Base-by-base conservation (phyloP, 805 yeast species). In the Spathaspora hagerdaliae region DNA sequence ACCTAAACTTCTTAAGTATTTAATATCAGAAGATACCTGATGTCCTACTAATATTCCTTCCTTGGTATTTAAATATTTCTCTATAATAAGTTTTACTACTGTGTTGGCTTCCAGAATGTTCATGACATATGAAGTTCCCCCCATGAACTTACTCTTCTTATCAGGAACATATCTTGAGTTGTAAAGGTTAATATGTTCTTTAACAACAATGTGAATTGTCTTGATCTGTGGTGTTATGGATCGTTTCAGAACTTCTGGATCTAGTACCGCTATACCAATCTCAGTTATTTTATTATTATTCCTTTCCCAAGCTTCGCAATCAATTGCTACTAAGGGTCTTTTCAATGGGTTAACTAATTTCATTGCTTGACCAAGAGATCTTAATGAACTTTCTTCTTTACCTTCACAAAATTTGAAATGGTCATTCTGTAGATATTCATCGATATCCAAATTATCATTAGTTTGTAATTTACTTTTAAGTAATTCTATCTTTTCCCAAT, bases 81-180 rank as follows among this genome's bases (percentile, higher is more conserved):
- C 61, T 2, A 81, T 53, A 24, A 81, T 50, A 3, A 59, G 46
- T 38, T 77, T 75, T 5, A 81, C 52, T 31, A 78, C 64, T 2
- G 51, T 49, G 3, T 57, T 61, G 7, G 78, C 67, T 19, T 74
- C 69, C 1, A 48, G 43, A 34, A 68, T 39, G 4, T 65, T 44
- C 57, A 82, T 50, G 6, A 74, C 62, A 8, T 71, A 56, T 24
- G 84, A 75, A 12, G 60, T 63, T 0, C 86, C 87, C 36, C 77
- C 73, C 37, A 78, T 56, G 52, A 73, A 81, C 33, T 72, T 67
- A 14, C 69, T 66, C 56, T 77, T 75, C 52, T 79, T 73, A 53
- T 83, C 81, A 3, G 78, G 71, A 2, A 84, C 84, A 57, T 56
- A 83, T 36, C 58, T 61, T 4, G 79, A 77, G 57, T 84, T 84